These are phyloP conservation scores for Aspergillus pseudotamarii DNA, from an alignment of 2,329 filamentous ascomycete species.

Conservation along the genomic window DNA sequence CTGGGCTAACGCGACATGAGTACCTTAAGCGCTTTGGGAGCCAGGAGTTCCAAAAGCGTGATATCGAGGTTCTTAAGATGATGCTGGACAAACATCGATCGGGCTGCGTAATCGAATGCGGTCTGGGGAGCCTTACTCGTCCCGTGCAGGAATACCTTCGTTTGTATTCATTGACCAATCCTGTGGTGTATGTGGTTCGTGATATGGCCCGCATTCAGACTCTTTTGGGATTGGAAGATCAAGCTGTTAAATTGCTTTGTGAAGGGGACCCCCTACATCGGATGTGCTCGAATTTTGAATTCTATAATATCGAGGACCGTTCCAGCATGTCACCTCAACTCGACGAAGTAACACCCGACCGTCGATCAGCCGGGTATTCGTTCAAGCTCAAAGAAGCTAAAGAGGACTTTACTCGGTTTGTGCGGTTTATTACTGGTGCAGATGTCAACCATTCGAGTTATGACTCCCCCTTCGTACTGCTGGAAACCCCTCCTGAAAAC, in stretches of 20 bases:
- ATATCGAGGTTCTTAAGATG: slow-evolving; percentile 45
- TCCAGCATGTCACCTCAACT: slow-evolving; percentile 26
- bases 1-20: slow-evolving; percentile 45
- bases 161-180: slow-evolving; percentile 40
- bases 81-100: slow-evolving; percentile 49
- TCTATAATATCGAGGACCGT: slow-evolving; percentile 53
- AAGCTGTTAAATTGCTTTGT: slow-evolving; percentile 46
- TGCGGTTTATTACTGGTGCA: slow-evolving; percentile 60
- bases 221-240: slow-evolving; percentile 48
- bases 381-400: slow-evolving; percentile 57
- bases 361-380: slow-evolving; percentile 49
- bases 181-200: slow-evolving; percentile 45
- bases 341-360: slow-evolving; percentile 44
- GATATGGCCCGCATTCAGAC: slow-evolving; percentile 44
- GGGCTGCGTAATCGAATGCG: slow-evolving; percentile 48
- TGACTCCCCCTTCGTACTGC: slow-evolving; percentile 63
- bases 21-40: slow-evolving; percentile 44
- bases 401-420: slow-evolving; percentile 62
- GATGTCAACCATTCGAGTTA: slow-evolving; percentile 56
- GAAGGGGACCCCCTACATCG: slow-evolving; percentile 50
- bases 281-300: slow-evolving; percentile 51
- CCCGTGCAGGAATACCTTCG: slow-evolving; percentile 46
- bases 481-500: slow-evolving; percentile 61
- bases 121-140: slow-evolving; percentile 46
- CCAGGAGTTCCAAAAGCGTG: slow-evolving; percentile 46